phyloP scores from a whole-genome alignment of 1,139 yeast genomes.

The Saccharomyces uvarum region DNA sequence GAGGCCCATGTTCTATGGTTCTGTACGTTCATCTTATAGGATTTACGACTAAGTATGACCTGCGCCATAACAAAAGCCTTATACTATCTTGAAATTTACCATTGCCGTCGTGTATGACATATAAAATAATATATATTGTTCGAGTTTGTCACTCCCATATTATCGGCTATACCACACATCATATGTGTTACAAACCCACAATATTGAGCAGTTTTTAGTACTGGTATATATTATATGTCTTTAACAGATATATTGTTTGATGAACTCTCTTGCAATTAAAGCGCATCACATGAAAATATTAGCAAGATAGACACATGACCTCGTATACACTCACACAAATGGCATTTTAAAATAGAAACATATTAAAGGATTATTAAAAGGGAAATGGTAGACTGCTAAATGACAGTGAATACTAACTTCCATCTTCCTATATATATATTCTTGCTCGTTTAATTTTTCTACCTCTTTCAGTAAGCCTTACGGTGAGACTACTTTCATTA shows the following conservation, averaged over 20 bases:
- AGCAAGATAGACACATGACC: not conserved
- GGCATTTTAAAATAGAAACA: not conserved
- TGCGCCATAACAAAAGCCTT: not conserved
- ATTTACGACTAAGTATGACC: not conserved
- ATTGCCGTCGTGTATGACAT: not conserved
- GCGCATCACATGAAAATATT: not conserved
- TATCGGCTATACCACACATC: not conserved
- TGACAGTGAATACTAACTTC: not conserved
- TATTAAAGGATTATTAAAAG: not conserved
- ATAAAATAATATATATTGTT: not conserved
- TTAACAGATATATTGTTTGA: no score
- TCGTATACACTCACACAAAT: not conserved
- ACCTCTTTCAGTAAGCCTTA: not conserved
- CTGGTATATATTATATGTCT: not conserved
- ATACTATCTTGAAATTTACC: not conserved
- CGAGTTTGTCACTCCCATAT: not conserved
- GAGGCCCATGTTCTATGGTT: conserved; percentile 22
- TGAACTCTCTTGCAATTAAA: not conserved
- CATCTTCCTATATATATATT: not conserved
- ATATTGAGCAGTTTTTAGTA: no score
- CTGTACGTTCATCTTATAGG: not conserved
- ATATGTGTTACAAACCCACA: not conserved
- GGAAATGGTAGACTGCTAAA: not conserved
- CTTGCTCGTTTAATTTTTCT: not conserved
- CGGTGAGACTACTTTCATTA: not conserved